Percentiles rank a stretch among this genome's conserved stretches.
phyloP scores from a whole-genome alignment of 805 yeast genomes.

The Starmerella bombi region DNA sequence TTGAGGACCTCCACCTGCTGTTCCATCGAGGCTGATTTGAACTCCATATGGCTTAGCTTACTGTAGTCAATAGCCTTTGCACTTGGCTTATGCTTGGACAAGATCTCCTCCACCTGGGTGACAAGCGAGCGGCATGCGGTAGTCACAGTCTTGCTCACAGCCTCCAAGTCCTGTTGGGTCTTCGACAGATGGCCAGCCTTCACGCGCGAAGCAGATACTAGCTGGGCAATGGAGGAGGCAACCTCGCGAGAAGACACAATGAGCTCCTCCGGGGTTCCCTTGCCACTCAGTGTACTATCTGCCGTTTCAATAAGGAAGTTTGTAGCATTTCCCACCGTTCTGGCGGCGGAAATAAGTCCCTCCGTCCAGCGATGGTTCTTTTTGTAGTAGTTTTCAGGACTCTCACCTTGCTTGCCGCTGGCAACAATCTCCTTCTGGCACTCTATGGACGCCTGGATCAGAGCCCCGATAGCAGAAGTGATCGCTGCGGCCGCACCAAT shows the following conservation, averaged over 20 bases:
- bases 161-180: conserved; percentile 61
- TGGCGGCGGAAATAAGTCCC: conserved; percentile 80
- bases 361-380: conserved; percentile 89
- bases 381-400: conserved; percentile 64
- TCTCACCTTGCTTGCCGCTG: conserved; percentile 50
- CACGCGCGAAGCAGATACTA: conserved; percentile 82
- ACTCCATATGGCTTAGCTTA: conserved; percentile 59
- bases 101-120: conserved; percentile 48
- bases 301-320: conserved; percentile 73
- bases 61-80: conserved; percentile 45
- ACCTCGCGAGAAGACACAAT: conserved; percentile 87
- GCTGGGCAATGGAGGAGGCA: conserved; percentile 82
- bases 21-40: conserved; percentile 78
- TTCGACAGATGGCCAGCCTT: conserved; percentile 66
- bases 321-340: conserved; percentile 73
- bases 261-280: conserved; percentile 64
- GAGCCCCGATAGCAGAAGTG: conserved; percentile 58
- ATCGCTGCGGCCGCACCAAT: conserved; percentile 67
- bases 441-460: conserved; percentile 63
- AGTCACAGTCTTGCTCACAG: conserved; percentile 54
- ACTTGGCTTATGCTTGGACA: conserved; percentile 31
- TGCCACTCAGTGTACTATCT: conserved; percentile 57
- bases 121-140: conserved; percentile 67
- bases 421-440: conserved; percentile 72
- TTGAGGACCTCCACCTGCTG: conserved; percentile 83